Conservation (phyloP, 768 basidiomycete genomes). For the Rhizopogon sp. region DNA sequence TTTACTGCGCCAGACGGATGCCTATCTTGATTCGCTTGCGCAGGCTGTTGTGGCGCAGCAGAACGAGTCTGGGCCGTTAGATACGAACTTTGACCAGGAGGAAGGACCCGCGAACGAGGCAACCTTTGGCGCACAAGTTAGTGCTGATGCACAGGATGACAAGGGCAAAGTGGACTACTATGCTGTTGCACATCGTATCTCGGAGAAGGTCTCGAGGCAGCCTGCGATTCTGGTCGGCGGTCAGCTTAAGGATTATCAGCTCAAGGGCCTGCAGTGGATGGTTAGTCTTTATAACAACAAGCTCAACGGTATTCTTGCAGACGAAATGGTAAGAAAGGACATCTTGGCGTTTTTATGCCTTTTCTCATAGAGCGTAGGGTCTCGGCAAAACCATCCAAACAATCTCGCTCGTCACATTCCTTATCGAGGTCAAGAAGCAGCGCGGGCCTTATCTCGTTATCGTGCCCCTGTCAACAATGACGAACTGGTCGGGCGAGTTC, state of each 20-base stretch:
- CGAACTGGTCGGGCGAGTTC: constrained; percentile 96
- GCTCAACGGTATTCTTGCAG: constrained; percentile 90
- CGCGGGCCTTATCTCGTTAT: constrained; percentile 95
- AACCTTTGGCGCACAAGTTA: constrained; percentile 82
- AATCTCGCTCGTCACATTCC: constrained; percentile 91
- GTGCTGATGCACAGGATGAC: constrained; percentile 52
- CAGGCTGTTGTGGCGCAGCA: constrained; percentile 94
- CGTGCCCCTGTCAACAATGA: constrained; percentile 93
- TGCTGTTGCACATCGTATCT: constrained; percentile 87
- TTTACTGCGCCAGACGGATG: constrained; percentile 87
- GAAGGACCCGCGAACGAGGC: constrained; percentile 79
- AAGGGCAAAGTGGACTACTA: constrained; percentile 92
- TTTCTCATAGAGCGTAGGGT: constrained; percentile 47
- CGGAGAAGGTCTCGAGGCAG: constrained; percentile 77
- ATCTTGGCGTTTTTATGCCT: constrained; percentile 1
- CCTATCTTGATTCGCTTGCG: constrained; percentile 91
- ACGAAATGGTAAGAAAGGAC: constrained; percentile 70
- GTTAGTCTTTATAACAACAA: constrained; percentile 96
- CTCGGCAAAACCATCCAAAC: constrained; percentile 95
- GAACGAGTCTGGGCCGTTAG: constrained; percentile 49
- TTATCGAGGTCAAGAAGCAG: constrained; percentile 87
- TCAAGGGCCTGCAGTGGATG: constrained; percentile 98
- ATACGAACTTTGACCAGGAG: constrained; percentile 52
- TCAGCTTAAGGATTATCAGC: constrained; percentile 89
- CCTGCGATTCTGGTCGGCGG: constrained; percentile 78